These are phyloP conservation scores for Pelargonium cotyledonis DNA, from an alignment of 441 rosid genomes.

Conservation along the genomic window DNA sequence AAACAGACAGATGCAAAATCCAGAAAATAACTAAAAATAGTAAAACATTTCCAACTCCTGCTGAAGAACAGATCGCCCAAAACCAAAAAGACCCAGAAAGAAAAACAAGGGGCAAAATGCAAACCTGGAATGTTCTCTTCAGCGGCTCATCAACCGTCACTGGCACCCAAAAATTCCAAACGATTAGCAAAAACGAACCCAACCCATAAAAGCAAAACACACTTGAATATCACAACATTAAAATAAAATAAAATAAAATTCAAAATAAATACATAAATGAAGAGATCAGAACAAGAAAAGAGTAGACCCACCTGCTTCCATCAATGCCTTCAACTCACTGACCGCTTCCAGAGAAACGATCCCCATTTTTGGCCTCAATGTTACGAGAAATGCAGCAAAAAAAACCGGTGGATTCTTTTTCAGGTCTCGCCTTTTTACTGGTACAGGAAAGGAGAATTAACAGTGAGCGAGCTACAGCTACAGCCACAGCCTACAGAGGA, in stretches of 20 bases:
- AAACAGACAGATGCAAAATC: neutral
- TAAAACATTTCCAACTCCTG: slow-evolving; percentile 4
- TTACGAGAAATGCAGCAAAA: neutral
- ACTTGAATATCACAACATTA: neutral
- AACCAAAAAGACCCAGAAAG: slow-evolving; percentile 4
- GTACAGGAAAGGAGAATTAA: neutral
- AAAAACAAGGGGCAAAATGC: slow-evolving; percentile 18
- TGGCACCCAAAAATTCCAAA: slow-evolving; percentile 14
- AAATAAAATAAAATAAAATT: neutral
- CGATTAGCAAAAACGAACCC: slow-evolving; percentile 2
- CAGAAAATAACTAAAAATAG: neutral
- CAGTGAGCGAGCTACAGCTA: neutral
- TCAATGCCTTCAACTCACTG: slow-evolving; percentile 46
- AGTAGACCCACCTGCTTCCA: slow-evolving; percentile 56
- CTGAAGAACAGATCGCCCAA: slow-evolving; percentile 20
- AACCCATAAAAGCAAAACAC: slow-evolving; percentile 1
- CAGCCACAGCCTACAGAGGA: neutral
- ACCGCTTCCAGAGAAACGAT: slow-evolving; percentile 57
- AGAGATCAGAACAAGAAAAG: slow-evolving; percentile 4
- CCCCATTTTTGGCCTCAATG: slow-evolving; percentile 33
- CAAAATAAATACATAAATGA: neutral
- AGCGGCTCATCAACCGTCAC: slow-evolving; percentile 70
- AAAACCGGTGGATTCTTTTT: neutral
- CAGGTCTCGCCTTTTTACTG: neutral
- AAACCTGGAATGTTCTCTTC: slow-evolving; percentile 63